Base-by-base conservation (phyloP, 345 rosid genomes). In the Punica granatum region DNA sequence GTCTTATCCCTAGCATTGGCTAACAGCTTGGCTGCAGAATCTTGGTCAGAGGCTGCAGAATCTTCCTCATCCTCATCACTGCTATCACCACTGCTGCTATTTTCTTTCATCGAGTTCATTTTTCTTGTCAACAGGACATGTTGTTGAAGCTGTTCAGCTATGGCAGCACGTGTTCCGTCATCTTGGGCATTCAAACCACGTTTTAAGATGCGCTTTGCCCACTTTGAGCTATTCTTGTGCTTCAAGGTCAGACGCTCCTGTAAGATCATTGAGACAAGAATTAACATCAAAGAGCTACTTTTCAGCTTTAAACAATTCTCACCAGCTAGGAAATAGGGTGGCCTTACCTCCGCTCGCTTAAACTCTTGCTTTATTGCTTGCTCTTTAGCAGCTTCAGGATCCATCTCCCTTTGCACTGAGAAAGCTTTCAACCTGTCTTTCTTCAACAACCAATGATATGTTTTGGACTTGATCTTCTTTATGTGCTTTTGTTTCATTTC, bases 401-500 rank as follows among this genome's bases (percentile, higher is more conserved):
- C 92, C 89, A 88, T 79, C 70, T 78, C 79, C 73, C 78, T 69
- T 59, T 73, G 90, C 1, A 21, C 75, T 42, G 81, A 75, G 66
- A 73, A 78, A 31, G 77, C 75, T 73, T 84, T 92, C 51, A 63
- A 37, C 75, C 72, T 83, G 73, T 88, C 92, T 77, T 85, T 91
- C 74, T 85, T 92, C 77, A 75, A 76, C 60, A 89, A 73, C 12
- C 93, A 92, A 70, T 82, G 95, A 73, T 81, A 91, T 54, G 96
- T 82, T 81, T 88, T 94, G 19, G 98, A 91, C 81, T 94, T 89
- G 16, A 94, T 94, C 76, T 89, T 94, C 81, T 89, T 94, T 23
- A 91, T 70, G 37, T 87, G 89, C 79, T 91, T 91, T 71, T 80
- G 75, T 81, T 91, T 94, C 74, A 86, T 51, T 74, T 94, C 99